Percentiles rank a stretch among this genome's conserved stretches.
phyloP scores from a whole-genome alignment of 495 filamentous ascomycete genomes.

The Penicillium nucicola region DNA sequence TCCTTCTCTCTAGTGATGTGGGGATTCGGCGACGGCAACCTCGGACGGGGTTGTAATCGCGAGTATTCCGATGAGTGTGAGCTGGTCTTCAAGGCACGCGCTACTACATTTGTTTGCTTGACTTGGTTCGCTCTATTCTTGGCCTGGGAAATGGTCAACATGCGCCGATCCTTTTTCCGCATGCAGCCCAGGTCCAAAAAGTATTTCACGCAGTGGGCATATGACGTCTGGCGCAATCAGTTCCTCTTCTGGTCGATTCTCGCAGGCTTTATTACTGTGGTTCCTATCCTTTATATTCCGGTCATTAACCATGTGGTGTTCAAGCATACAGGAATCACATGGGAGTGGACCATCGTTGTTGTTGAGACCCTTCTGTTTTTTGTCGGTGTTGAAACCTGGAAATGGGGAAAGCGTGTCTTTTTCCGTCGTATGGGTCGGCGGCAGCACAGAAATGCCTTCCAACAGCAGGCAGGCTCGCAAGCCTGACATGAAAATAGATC shows the following conservation, averaged over 20 bases:
- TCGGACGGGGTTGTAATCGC: slow-evolving; percentile 56
- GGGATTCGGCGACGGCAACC: slow-evolving; percentile 55
- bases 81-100: slow-evolving; percentile 58
- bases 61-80: slow-evolving; percentile 45
- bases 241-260: slow-evolving; percentile 67
- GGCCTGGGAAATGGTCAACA: slow-evolving; percentile 64
- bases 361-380: slow-evolving; percentile 55
- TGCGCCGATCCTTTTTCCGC: slow-evolving; percentile 60
- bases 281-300: slow-evolving; percentile 66
- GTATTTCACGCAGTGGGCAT: slow-evolving; percentile 49
- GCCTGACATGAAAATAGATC: too few species aligned
- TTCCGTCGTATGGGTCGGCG: slow-evolving; percentile 20
- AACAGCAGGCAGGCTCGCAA: too few species aligned
- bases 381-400: slow-evolving; percentile 59
- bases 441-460: too few species aligned
- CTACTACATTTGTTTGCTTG: slow-evolving; percentile 60
- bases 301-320: slow-evolving; percentile 62
- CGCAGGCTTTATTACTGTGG: slow-evolving; percentile 61
- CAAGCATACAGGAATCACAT: slow-evolving; percentile 60
- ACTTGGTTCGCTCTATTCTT: slow-evolving; percentile 65
- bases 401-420: slow-evolving; percentile 53
- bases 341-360: slow-evolving; percentile 64
- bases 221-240: slow-evolving; percentile 63
- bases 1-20: slow-evolving; percentile 57
- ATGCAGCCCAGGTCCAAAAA: slow-evolving; percentile 51